Evolutionary conservation across 2,329 filamentous ascomycete species (phyloP).

Genomic region (Piedraia hortae): DNA sequence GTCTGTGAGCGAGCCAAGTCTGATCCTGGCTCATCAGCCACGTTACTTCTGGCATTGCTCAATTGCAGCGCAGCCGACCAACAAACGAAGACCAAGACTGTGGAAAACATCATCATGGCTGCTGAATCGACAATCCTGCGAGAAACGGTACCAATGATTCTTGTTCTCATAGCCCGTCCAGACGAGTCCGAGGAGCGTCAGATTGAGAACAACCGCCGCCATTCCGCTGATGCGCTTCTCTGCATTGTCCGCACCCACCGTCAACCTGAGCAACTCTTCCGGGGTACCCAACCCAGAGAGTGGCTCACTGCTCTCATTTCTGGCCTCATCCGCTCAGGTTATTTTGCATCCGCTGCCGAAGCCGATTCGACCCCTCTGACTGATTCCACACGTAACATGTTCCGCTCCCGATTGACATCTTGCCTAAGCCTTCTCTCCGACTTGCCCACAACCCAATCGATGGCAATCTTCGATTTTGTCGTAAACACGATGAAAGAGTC

Average conservation of each 20-base stretch:
- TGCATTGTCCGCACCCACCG: constrained; percentile 17
- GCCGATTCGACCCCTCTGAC: too few species aligned
- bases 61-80: constrained; percentile 55
- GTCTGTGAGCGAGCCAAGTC: constrained; percentile 37
- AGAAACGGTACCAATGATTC: constrained; percentile 26
- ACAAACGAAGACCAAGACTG: constrained; percentile 57
- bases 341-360: constrained; percentile 13
- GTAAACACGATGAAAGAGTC: constrained; percentile 1
- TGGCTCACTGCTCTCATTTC: constrained; percentile 7
- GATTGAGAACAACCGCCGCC: constrained; percentile 23
- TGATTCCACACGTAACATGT: constrained; percentile 22
- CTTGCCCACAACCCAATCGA: constrained; percentile 6
- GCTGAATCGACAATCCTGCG: constrained; percentile 24
- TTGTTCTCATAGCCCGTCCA: constrained; percentile 19
- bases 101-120: constrained; percentile 43
- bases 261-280: constrained; percentile 8
- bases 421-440: constrained; percentile 24
- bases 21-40: constrained; percentile 29
- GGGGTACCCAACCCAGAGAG: constrained; percentile 4
- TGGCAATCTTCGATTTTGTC: constrained; percentile 2
- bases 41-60: constrained; percentile 39
- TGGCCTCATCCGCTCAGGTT: constrained; percentile 13
- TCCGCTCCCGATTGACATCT: constrained; percentile 27
- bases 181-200: constrained; percentile 18
- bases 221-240: constrained; percentile 25